Percentiles rank a stretch among this genome's conserved stretches.
Conservation (phyloP, 2,329 filamentous ascomycete species). For the Hymenoscyphus repandus region DNA sequence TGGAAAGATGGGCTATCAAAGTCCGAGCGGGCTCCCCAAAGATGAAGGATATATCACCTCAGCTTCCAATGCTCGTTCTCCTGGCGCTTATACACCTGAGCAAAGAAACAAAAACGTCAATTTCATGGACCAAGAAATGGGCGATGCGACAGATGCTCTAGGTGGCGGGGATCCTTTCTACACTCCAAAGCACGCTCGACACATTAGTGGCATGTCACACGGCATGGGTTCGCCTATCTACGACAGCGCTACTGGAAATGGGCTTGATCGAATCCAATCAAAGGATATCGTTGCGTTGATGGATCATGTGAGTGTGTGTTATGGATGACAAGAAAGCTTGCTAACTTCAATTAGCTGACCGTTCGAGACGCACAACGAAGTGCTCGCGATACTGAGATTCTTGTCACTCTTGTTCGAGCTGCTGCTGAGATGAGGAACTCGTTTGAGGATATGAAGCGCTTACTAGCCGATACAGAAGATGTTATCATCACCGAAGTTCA, state of each 20-base stretch:
- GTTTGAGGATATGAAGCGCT: conserved; percentile 90
- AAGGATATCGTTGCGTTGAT: conserved; percentile 96
- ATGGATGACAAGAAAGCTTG: not conserved
- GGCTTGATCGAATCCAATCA: conserved; percentile 87
- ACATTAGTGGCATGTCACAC: conserved; percentile 85
- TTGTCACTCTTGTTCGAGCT: conserved; percentile 88
- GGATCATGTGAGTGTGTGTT: conserved; percentile 67
- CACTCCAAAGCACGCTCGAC: conserved; percentile 52
- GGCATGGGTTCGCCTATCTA: conserved; percentile 87
- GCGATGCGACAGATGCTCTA: conserved; percentile 42
- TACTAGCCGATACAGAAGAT: conserved; percentile 85
- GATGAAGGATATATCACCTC: conserved; percentile 93
- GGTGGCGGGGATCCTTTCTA: conserved; percentile 62
- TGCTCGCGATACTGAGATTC: conserved; percentile 91
- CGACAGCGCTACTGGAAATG: conserved; percentile 80
- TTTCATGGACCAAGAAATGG: conserved; percentile 48
- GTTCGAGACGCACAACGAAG: conserved; percentile 95
- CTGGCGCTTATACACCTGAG: conserved; percentile 42
- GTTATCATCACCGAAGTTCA: conserved; percentile 83
- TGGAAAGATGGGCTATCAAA: conserved; percentile 29
- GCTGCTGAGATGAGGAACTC: conserved; percentile 96
- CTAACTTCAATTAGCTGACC: conserved; percentile 56
- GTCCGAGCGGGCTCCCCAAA: conserved; percentile 55
- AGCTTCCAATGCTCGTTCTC: conserved; percentile 48
- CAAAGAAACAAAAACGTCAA: conserved; percentile 38